Percentiles rank a stretch among this genome's conserved stretches.
Evolutionary conservation across 768 basidiomycete genomes (phyloP).

Genomic region (Amanita pseudoporphyria): DNA sequence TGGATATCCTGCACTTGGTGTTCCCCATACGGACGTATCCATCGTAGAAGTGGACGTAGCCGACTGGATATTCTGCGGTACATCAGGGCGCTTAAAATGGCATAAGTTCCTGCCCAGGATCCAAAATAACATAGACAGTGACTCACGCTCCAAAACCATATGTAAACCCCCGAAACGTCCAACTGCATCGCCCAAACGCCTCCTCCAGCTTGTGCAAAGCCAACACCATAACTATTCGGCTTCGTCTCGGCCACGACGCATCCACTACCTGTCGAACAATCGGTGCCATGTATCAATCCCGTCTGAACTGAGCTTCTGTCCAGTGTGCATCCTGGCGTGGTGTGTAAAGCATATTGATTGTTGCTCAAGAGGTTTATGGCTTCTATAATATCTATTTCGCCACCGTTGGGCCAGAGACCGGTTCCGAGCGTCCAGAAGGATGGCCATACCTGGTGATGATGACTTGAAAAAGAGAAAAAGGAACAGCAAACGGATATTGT

Average conservation of each 20-base stretch:
- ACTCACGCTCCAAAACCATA: conserved; percentile 39
- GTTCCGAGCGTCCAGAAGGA: conserved; percentile 38
- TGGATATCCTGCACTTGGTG: conserved; percentile 59
- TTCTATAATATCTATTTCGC: conserved; percentile 66
- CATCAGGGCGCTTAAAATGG: conserved; percentile 28
- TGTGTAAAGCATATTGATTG: conserved; percentile 80
- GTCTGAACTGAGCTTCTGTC: conserved; percentile 29
- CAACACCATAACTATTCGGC: conserved; percentile 53
- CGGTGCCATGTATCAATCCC: conserved; percentile 39
- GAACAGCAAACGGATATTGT: conserved; percentile 3
- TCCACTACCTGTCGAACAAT: conserved; percentile 53
- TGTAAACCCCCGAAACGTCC: conserved; percentile 34
- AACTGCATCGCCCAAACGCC: conserved; percentile 74
- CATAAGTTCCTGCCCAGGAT: neutral
- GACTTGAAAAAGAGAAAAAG: no score
- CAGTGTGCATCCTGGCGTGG: conserved; percentile 34
- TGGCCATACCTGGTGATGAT: conserved; percentile 34
- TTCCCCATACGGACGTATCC: conserved; percentile 39
- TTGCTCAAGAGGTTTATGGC: conserved; percentile 62
- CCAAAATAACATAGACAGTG: neutral
- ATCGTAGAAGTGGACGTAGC: conserved; percentile 27
- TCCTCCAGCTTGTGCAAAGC: conserved; percentile 60
- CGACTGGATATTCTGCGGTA: conserved; percentile 27
- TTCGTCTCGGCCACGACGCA: conserved; percentile 56
- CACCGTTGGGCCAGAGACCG: conserved; percentile 32